Evolutionary conservation across 345 rosid species (phyloP), one percentile per base, ranked within the genome.

Genomic region (Clarkia xantiana): DNA sequence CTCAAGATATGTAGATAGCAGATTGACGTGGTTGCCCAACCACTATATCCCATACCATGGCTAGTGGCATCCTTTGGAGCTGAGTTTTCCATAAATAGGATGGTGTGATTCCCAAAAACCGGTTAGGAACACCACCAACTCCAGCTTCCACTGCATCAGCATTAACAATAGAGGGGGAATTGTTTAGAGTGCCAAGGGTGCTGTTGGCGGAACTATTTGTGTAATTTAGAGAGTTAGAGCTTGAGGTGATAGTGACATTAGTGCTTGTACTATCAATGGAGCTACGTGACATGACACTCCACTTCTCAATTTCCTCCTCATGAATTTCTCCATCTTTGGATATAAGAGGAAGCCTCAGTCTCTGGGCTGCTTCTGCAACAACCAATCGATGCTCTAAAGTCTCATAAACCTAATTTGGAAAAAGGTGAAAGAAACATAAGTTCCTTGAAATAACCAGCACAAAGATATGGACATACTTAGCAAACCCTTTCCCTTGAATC

Each of bases 291-390:
- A 84, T 55, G 43, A 76, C 59, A 58, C 94, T 86, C 87, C 81
- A 91, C 65, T 86, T 86, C 53, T 86, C 98, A 55, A 91, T 80
- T 52, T 86, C 98, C 49, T 91, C 93, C 75, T 84, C 93, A 6
- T 75, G 93, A 65, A 86, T 76, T 70, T 81, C 96, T 50, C 96
- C 96, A 60, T 81, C 93, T 57, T 81, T 78, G 20, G 96, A 81
- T 64, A 91, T 84, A 14, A 84, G 81, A 54, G 98, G 98, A 60
- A 91, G 85, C 67, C 95, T 81, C 60, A 91, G 66, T 49, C 82
- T 91, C 68, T 86, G 94, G 59, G 96, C 94, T 15, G 94, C 94
- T 76, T 91, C 98, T 18, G 98, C 90, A 47, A 91, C 93, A 60
- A 78, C 85, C 65, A 91, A 58, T 18, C 87, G 81, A 56, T 86